These are phyloP conservation scores for Chalaropsis ovoidea DNA, from an alignment of 2,329 filamentous ascomycete genomes.

Conservation along the genomic window DNA sequence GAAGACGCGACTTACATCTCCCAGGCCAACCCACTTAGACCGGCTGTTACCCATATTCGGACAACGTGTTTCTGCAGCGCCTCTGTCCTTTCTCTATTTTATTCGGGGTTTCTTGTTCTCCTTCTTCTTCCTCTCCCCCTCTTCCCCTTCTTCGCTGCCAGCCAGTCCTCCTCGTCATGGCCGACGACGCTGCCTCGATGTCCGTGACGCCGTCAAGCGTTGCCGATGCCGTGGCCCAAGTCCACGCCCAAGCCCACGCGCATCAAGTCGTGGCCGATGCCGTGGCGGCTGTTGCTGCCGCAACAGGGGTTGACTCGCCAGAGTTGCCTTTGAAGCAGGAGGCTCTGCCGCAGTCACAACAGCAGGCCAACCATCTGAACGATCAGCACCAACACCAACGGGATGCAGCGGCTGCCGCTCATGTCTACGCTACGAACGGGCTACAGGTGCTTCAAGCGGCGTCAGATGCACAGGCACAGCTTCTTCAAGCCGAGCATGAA, in stretches of 20 bases:
- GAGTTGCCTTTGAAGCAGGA: neutral
- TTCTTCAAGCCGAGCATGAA: slow-evolving; percentile 32
- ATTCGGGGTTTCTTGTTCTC: too few relatives aligned
- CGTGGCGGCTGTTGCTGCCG: slow-evolving; percentile 7
- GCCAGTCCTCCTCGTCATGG: neutral
- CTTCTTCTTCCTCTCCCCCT: neutral
- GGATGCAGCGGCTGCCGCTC: slow-evolving; percentile 29
- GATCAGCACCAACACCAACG: slow-evolving; percentile 17
- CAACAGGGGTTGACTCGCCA: neutral
- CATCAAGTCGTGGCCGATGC: slow-evolving; percentile 6
- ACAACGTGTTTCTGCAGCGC: neutral
- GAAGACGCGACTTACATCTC: slow-evolving; percentile 26
- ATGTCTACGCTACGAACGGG: slow-evolving; percentile 40
- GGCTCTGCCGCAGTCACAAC: neutral
- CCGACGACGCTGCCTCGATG: slow-evolving; percentile 14
- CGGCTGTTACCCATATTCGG: neutral
- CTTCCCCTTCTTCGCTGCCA: neutral
- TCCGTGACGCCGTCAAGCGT: slow-evolving; percentile 3
- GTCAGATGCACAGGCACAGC: slow-evolving; percentile 37
- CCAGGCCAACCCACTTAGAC: neutral
- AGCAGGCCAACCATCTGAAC: neutral
- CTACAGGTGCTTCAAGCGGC: slow-evolving; percentile 40
- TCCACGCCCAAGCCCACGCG: slow-evolving; percentile 15
- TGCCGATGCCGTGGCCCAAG: slow-evolving; percentile 19
- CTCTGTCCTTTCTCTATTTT: neutral